phyloP scores from a whole-genome alignment of 116 monocot species.

The Trichopus zeylanicus region DNA sequence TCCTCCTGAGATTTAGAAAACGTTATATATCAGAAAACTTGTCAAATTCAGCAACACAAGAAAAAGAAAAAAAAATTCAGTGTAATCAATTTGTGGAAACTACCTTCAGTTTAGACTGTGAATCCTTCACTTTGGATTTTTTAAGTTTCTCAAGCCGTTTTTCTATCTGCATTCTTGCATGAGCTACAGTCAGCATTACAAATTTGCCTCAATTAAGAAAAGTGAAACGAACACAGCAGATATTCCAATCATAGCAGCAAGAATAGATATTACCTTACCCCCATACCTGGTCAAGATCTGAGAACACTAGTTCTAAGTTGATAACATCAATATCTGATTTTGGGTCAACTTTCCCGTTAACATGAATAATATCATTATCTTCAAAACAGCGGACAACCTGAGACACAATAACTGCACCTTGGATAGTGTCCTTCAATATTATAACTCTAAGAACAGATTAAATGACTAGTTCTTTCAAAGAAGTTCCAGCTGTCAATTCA shows the following conservation, averaged over 20 bases:
- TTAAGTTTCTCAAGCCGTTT: constrained; percentile 95
- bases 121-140: constrained; percentile 81
- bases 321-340: constrained; percentile 98
- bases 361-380: constrained; percentile 96
- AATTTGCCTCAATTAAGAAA: neutral
- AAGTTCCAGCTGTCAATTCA: no score
- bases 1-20: constrained; percentile 43
- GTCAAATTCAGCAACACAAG: neutral
- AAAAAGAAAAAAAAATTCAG: neutral
- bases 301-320: constrained; percentile 92
- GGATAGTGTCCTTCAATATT: neutral
- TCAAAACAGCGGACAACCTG: constrained; percentile 99
- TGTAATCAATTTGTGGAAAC: neutral
- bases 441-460: no score
- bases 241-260: neutral
- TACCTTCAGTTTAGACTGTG: constrained; percentile 88
- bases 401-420: constrained; percentile 1
- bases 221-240: neutral
- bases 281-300: constrained; percentile 99
- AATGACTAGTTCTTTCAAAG: no score
- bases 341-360: constrained; percentile 97
- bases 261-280: constrained; percentile 9
- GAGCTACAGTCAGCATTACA: constrained; percentile 14
- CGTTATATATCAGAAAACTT: neutral
- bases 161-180: constrained; percentile 65